Conservation (phyloP, 2,329 filamentous ascomycete genomes). For the Pyrenophora teres region DNA sequence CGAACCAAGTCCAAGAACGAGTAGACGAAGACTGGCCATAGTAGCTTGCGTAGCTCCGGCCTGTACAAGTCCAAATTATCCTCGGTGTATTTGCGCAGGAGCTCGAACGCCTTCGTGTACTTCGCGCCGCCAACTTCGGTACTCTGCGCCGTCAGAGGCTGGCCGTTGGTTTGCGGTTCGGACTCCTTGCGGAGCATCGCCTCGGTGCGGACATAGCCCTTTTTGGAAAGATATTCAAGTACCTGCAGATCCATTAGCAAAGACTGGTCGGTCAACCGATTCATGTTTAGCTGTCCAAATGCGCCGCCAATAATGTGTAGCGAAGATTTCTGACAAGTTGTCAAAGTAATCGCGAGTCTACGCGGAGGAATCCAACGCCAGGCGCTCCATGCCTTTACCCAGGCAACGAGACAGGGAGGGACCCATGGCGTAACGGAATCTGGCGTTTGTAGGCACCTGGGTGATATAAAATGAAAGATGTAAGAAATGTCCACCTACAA, state of each 20-base stretch:
- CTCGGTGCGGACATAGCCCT: conserved; percentile 91
- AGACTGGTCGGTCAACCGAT: not conserved
- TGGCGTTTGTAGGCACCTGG: no score
- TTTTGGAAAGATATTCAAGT: conserved; percentile 93
- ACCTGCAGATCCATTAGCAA: conserved; percentile 58
- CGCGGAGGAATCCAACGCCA: no score
- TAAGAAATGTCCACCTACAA: conserved; percentile 66
- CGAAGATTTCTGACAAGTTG: not conserved
- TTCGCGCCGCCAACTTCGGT: conserved; percentile 75
- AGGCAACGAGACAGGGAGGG: no score
- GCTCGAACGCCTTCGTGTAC: conserved; percentile 73
- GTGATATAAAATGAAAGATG: no score
- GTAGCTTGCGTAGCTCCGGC: conserved; percentile 83
- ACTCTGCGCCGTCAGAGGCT: conserved; percentile 67
- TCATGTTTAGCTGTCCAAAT: not conserved
- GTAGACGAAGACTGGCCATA: conserved; percentile 96
- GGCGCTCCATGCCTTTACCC: no score
- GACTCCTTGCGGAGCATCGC: conserved; percentile 91
- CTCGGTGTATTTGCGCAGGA: conserved; percentile 83
- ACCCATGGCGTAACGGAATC: no score
- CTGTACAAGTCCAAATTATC: conserved; percentile 90
- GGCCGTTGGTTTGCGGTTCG: conserved; percentile 79
- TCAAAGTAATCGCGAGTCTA: no score
- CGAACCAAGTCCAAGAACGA: conserved; percentile 81
- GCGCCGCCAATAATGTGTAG: not conserved